phyloP scores from a whole-genome alignment of 2,329 filamentous ascomycete species.

The Exophiala sideris region DNA sequence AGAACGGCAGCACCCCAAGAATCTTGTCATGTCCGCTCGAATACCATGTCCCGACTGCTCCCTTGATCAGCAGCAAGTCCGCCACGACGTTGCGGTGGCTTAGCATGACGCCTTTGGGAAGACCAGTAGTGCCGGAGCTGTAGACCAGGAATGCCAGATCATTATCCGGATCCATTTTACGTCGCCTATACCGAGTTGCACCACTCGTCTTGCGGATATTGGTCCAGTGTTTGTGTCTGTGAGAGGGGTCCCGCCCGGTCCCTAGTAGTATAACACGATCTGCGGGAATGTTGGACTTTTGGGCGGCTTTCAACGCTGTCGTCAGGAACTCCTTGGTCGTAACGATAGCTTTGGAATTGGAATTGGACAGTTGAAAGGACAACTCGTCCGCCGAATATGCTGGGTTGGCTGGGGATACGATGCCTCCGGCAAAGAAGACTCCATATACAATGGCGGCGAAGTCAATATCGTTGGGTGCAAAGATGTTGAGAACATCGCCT shows the following conservation, averaged over 20 bases:
- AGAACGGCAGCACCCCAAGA: constrained; percentile 80
- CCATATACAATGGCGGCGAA: constrained; percentile 75
- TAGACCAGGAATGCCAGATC: constrained; percentile 86
- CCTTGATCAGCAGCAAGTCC: constrained; percentile 61
- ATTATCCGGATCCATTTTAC: constrained; percentile 63
- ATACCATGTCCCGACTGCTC: constrained; percentile 50
- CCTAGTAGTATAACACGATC: constrained; percentile 76
- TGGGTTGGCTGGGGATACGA: constrained; percentile 80
- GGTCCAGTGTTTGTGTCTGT: constrained; percentile 68
- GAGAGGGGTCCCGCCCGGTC: constrained; percentile 60
- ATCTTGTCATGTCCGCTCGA: constrained; percentile 65
- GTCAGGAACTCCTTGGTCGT: constrained; percentile 69
- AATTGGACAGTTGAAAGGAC: constrained; percentile 77
- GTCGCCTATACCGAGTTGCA: constrained; percentile 56
- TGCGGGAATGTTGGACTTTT: constrained; percentile 65
- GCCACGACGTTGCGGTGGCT: constrained; percentile 78
- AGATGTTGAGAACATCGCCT: constrained; percentile 78
- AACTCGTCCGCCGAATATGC: constrained; percentile 81
- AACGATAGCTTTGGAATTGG: constrained; percentile 68
- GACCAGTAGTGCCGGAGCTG: constrained; percentile 82
- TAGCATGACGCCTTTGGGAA: constrained; percentile 89
- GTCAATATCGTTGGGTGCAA: constrained; percentile 83
- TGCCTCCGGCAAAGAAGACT: constrained; percentile 76
- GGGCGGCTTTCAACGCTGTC: constrained; percentile 65
- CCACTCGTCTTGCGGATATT: constrained; percentile 65